Evolutionary conservation across 768 basidiomycete species (phyloP), one percentile per base, ranked within the genome.

Genomic region (Lepiota subincarnata): DNA sequence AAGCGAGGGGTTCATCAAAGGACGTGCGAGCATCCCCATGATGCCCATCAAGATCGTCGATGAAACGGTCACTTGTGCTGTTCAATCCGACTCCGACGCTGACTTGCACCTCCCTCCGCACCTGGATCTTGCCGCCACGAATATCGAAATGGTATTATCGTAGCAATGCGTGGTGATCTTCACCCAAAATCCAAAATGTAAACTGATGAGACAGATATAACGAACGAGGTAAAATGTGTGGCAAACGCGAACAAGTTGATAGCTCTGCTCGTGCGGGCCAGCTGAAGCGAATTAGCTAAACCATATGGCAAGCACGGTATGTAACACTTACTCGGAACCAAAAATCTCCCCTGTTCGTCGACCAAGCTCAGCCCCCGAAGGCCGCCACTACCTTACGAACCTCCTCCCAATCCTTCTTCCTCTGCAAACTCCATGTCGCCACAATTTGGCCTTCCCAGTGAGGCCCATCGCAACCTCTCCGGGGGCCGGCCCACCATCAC

Each of bases 191-290:
- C 60, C 81, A 78, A 73, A 96, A 96, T 10, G 84, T 75, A 64
- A 96, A 91, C 56, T 95, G 91, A 59, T 92, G 89, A 0, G 84
- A 82, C 14, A 91, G 82, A 67, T 96, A 96, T 26, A 97, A 76
- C 0, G 89, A 76, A 0, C 84, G 78, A 5, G 92, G 88, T 0
- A 89, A 76, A 34, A 90, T 72, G 1, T 67, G 72, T 0, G 76
- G 71, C 1, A 83, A 81, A 3, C 69, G 73, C 1, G 87, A 83
- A 63, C 67, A 82, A 0, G 90, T 92, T 45, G 87, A 87, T 3
- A 96, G 78, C 64, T 97, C 94, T 0, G 90, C 92, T 39, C 86
- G 82, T 0, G 91, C 78, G 4, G 95, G 77, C 69, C 79, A 85
- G 57, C 86, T 90, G 53, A 2, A 14, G 28, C 0, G 39, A 62